Evolutionary conservation across 345 rosid species (phyloP), one percentile per base, ranked within the genome.

Genomic region (Limnanthes douglasii): DNA sequence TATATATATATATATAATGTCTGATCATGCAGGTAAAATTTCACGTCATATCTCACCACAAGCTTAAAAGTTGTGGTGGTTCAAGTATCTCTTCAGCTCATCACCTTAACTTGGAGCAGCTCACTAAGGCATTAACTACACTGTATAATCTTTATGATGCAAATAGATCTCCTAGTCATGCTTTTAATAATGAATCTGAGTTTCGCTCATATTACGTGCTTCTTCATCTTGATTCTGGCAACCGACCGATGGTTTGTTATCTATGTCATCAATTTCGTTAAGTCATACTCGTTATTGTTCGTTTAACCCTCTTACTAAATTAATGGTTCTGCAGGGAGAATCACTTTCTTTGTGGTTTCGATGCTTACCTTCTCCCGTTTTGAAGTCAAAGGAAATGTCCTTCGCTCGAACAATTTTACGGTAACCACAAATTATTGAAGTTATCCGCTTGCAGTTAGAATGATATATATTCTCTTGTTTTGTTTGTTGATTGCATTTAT

Each of bases 41-140:
- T 58, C 85, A 75, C 44, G 70, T 86, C 36, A 41, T 63, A 61
- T 78, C 97, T 45, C 80, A 74, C 57, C 72, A 65, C 57, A 82
- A 64, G 71, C 82, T 86, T 43, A 70, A 37, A 45, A 40, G 41
- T 40, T 51, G 75, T 35, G 47, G 50, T 41, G 38, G 46, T 39
- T 14, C 71, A 39, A 61, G 44, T 51, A 56, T 59, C 47, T 59
- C 77, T 34, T 59, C 97, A 32, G 34, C 59, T 70, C 83, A 57
- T 44, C 53, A 82, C 65, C 82, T 88, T 42, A 78, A 88, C 64
- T 57, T 67, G 82, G 97, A 88, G 74, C 97, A 88, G 62, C 85
- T 88, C 36, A 56, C 61, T 15, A 88, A 88, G 63, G 42, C 84
- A 38, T 56, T 82, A 43, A 54, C 69, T 21, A 65, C 97, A 43